These are phyloP conservation scores for Trypanosoma cruzi DNA, from an alignment of 208 protist species.

Conservation along the genomic window DNA sequence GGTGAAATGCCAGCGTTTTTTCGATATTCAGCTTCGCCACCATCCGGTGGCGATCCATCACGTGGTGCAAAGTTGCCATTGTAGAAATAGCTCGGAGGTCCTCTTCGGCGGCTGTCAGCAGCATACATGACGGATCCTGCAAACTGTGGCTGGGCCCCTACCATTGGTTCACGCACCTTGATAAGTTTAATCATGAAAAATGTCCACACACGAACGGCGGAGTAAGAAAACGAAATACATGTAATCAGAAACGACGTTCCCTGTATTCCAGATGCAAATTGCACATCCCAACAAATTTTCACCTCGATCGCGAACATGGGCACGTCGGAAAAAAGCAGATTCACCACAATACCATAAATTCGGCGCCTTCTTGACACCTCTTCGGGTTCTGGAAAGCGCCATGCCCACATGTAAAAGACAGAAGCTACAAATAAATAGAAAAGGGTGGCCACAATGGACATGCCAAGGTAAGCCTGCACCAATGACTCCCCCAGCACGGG, in stretches of 20 bases:
- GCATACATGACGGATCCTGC: slow-evolving; percentile 16
- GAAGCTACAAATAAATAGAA: slow-evolving; percentile 73
- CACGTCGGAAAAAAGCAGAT: slow-evolving; percentile 83
- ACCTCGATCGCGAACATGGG: slow-evolving; percentile 83
- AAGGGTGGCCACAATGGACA: slow-evolving; percentile 66
- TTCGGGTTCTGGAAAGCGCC: slow-evolving; percentile 87
- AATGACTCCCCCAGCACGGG: slow-evolving; percentile 24
- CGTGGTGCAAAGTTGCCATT: slow-evolving; percentile 8
- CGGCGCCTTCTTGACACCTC: slow-evolving; percentile 81
- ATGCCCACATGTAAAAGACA: slow-evolving; percentile 93
- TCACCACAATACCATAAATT: slow-evolving; percentile 74
- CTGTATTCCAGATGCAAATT: slow-evolving; percentile 59
- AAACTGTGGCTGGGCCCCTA: slow-evolving; percentile 20
- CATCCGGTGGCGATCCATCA: not conserved
- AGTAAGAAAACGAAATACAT: slow-evolving; percentile 74
- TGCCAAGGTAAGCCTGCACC: slow-evolving; percentile 58
- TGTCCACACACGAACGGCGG: slow-evolving; percentile 78
- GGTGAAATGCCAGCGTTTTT: not conserved
- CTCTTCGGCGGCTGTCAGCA: not conserved
- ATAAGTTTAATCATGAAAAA: slow-evolving; percentile 86
- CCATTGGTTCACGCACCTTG: slow-evolving; percentile 47
- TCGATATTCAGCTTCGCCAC: slow-evolving; percentile 7
- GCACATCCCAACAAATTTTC: slow-evolving; percentile 66
- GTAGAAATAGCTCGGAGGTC: not conserved
- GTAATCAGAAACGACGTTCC: slow-evolving; percentile 73